phyloP scores from a whole-genome alignment of 2,329 filamentous ascomycete genomes.

The Whalleya microplaca region DNA sequence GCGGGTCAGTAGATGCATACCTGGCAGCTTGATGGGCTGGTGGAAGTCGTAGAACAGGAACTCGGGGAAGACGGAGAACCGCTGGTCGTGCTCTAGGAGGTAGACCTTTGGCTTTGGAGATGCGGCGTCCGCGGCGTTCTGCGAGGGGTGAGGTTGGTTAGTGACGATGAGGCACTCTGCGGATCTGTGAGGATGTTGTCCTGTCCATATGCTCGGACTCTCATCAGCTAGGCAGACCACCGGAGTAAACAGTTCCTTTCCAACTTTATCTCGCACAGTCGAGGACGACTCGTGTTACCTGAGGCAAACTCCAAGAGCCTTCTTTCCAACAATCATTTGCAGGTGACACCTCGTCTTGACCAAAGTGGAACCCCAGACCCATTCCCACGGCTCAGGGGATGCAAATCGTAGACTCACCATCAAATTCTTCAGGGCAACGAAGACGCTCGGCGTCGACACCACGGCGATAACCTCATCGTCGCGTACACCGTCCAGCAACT shows the following conservation, averaged over 20 bases:
- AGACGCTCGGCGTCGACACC: slow-evolving; percentile 76
- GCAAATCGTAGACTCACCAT: slow-evolving; percentile 50
- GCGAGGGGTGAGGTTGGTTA: slow-evolving; percentile 5
- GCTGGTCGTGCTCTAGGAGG: slow-evolving; percentile 74
- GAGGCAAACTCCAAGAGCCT: not conserved
- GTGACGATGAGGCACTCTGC: not conserved
- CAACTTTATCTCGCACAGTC: too few relatives aligned
- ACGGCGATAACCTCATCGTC: slow-evolving; percentile 65
- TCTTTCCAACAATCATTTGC: not conserved
- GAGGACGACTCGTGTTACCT: not conserved
- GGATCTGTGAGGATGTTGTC: not conserved
- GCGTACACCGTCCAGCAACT: slow-evolving; percentile 66
- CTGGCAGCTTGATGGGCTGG: slow-evolving; percentile 66
- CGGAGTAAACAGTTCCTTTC: too few relatives aligned
- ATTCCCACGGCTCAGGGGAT: not conserved
- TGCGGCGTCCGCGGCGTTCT: slow-evolving; percentile 29
- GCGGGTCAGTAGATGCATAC: slow-evolving; percentile 39
- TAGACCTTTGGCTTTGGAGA: slow-evolving; percentile 58
- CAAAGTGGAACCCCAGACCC: not conserved
- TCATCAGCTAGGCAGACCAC: not conserved
- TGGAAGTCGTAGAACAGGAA: slow-evolving; percentile 78
- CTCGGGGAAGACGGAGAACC: slow-evolving; percentile 75
- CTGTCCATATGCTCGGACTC: too few relatives aligned
- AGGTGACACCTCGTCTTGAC: not conserved
- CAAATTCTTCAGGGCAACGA: slow-evolving; percentile 75